These are phyloP conservation scores for Meyerozyma athensensis DNA, from an alignment of 1,139 yeast species.

Conservation along the genomic window DNA sequence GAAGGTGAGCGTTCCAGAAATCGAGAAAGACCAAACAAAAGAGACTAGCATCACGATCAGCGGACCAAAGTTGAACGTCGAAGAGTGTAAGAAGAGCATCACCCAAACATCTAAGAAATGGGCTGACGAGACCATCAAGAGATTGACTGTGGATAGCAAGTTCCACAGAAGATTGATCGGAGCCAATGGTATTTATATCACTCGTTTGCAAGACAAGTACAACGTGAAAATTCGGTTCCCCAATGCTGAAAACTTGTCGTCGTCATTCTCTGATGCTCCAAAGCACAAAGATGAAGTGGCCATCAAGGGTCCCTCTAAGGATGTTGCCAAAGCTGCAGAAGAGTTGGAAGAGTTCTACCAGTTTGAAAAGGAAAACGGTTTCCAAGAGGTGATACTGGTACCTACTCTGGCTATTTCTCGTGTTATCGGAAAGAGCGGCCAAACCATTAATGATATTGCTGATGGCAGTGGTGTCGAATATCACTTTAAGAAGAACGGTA, in stretches of 20 bases:
- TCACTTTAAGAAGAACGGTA: slow-evolving; percentile 50
- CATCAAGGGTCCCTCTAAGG: slow-evolving; percentile 87
- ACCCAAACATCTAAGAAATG: slow-evolving; percentile 60
- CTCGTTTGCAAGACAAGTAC: slow-evolving; percentile 86
- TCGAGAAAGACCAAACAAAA: slow-evolving; percentile 25
- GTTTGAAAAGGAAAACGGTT: slow-evolving; percentile 86
- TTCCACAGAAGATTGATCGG: slow-evolving; percentile 86
- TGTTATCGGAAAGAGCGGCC: slow-evolving; percentile 88
- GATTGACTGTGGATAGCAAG: slow-evolving; percentile 66
- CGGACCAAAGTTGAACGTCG: slow-evolving; percentile 79
- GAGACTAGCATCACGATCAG: slow-evolving; percentile 56
- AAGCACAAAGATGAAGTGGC: slow-evolving; percentile 59
- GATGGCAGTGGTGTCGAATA: slow-evolving; percentile 78
- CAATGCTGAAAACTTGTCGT: slow-evolving; percentile 24
- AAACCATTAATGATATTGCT: slow-evolving; percentile 74
- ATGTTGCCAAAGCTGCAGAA: slow-evolving; percentile 79
- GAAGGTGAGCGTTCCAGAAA: slow-evolving; percentile 57
- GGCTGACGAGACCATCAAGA: slow-evolving; percentile 74
- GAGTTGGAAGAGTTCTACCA: slow-evolving; percentile 81
- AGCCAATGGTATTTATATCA: slow-evolving; percentile 73
- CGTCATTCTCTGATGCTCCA: slow-evolving; percentile 32
- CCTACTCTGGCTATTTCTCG: slow-evolving; percentile 73
- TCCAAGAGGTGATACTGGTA: slow-evolving; percentile 55
- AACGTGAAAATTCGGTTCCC: slow-evolving; percentile 81
- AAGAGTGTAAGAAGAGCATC: slow-evolving; percentile 64